Evolutionary conservation across 192 early-diverging fungal species (phyloP), one percentile per base, ranked within the genome.

Genomic region (Gonapodya prolifera): DNA sequence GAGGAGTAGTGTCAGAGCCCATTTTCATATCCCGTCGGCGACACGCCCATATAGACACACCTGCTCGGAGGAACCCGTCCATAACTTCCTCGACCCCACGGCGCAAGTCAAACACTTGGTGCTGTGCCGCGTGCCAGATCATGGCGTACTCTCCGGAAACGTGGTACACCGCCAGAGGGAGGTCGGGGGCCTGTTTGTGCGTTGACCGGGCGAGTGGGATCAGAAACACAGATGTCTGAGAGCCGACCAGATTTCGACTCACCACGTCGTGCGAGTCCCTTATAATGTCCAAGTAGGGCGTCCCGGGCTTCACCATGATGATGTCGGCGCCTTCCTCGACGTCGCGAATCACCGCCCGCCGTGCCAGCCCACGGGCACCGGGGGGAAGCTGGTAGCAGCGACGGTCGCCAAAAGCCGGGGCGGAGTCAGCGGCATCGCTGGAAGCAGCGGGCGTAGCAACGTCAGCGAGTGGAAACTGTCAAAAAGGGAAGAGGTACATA

Each of bases 231-330:
- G n/a, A 8, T 69, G 13, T 16, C 8, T 32, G 28, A 32, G 71
- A 30, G 31, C 2, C 71, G 71, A 2, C 32, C 2, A 18, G 31
- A 16, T 2, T 2, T 30, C 28, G 29, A 2, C 71, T 73, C 71
- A 73, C 61, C 32, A 88, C 77, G 35, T 93, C 89, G 36, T 90
- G 85, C 1, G 92, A 89, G 79, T 99, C 96, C 29, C 95, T 87
- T 2, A 99, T 85, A 79, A 99, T 92, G 79, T 99, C 97, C 69
- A 99, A 84, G 83, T 99, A 99, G 69, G 96, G 96, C 75, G 87
- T 88, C 17, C 92, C 96, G 1, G 97, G 97, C 86, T 99, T 99
- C 80, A 99, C 94, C 94, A 99, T 97, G 33, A 99, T 86, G 8
- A 96, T 90, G 83, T 99, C 97, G 31, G 97, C 97, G 29, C 97